Base-by-base conservation (phyloP, 2,329 filamentous ascomycete species). In the Xylariaceae sp. region DNA sequence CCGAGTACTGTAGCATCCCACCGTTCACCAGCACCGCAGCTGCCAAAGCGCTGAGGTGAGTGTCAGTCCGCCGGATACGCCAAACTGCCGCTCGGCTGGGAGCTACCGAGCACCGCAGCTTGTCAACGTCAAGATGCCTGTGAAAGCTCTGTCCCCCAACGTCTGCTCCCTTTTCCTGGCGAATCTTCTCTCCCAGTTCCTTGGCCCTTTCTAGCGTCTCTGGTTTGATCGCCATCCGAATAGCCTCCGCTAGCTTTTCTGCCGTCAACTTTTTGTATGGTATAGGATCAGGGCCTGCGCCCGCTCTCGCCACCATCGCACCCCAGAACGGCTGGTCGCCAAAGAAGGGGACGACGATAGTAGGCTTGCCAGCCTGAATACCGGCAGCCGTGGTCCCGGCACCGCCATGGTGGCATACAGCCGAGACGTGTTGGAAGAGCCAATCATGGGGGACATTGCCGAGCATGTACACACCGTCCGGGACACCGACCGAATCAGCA, bases 391-490 rank as follows among this genome's bases (percentile, higher is more conserved):
- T 93, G 3, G 87, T 94, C 13, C 87, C 87, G 7, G 87, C 87
- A 37, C 88, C 87, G 15, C 87, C 88, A 43, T 94, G 87, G 51
- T 94, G 88, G 5, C 92, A 82, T 2, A 94, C 87, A 27, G 77
- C 80, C 1, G 83, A 82, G 1, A 93, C 86, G 23, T 72, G 78
- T 43, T 85, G 70, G 57, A 94, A 94, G 0, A 94, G 62, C 87
- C 87, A 94, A 59, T 94, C 88, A 42, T 94, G 88, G 1, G 87
- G 87, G 28, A 80, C 78, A 49, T 90, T 92, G 9, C 83, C 86
- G 23, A 94, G 67, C 76, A 93, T 86, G 52, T 84, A 86, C 2
- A 93, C 77, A 4, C 77, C 76, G 3, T 87, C 76, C 0, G 85
- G 85, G n/a, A 87, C 59, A 1, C 72, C 72, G 3, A 83, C 54